Evolutionary conservation across 23 red algal genomes (phyloP), one percentile per base, ranked within the genome.

Genomic region (Gracilaria gracilis): DNA sequence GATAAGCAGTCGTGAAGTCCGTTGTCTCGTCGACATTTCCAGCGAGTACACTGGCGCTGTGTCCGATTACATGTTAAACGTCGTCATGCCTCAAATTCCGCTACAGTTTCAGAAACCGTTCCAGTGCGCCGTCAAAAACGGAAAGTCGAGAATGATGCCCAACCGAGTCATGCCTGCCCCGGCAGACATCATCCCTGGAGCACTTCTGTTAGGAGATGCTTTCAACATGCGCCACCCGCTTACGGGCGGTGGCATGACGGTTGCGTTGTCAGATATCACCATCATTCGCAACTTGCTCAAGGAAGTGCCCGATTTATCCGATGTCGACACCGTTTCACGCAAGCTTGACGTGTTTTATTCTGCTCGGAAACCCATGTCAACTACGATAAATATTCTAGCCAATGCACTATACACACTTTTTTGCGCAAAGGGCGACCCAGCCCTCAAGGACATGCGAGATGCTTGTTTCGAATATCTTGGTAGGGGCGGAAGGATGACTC

Each of bases 201-300:
- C 95, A 4, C 54, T 99, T 42, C 86, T 99, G 44, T 87, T 99
- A 8, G 97, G 97, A 15, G 97, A 99, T 62, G 75, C 94, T 24
- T 99, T 99, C 80, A 99, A 99, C 71, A 99, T 99, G 97, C 94
- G 97, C 33, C 97, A 99, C 64, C 97, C 97, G 57, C 86, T 99
- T 19, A 99, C 97, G 15, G 97, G 97, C 62, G 97, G 97, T 28
- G 97, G 97, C 44, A 99, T 99, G 97, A 99, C 97, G 29, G 97
- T 99, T 23, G 97, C 97, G 21, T 91, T 99, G 40, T 82, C 91
- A 5, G 97, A 99, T 81, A 77, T 99, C 15, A 36, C 35, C 9
- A 81, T 95, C 24, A 79, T 99, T 44, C 92, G 95, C 40, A 20
- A 59, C 50, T 49, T 96, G 39, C 79, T 99, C 4, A 34, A 76